Evolutionary conservation across 441 rosid species (phyloP).

Genomic region (Rhodomyrtus psidioides): DNA sequence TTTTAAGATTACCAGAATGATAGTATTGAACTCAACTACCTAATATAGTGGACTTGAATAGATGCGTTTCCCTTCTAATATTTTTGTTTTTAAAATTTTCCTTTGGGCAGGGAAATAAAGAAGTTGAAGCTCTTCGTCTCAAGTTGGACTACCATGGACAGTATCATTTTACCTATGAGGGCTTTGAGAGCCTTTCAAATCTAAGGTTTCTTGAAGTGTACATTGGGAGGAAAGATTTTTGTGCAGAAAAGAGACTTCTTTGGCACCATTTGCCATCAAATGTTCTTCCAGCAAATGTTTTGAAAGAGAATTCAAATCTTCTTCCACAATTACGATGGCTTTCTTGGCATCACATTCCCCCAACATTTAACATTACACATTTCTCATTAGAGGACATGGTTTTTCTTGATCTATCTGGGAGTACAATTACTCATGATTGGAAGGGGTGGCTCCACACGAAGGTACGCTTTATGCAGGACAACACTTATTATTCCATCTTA

Average conservation of each 20-base stretch:
- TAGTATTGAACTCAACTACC: too few relatives aligned
- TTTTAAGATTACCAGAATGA: rapidly evolving
- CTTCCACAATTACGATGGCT: not conserved
- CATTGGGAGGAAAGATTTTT: rapidly evolving
- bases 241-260: not conserved
- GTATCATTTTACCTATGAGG: rapidly evolving
- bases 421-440: not conserved
- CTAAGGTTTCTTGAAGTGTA: rapidly evolving
- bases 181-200: rapidly evolving
- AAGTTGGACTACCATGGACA: rapidly evolving
- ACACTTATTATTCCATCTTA: not conserved
- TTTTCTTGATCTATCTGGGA: not conserved
- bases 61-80: not conserved
- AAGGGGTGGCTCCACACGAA: not conserved
- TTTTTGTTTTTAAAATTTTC: not conserved
- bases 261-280: rapidly evolving
- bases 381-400: not conserved
- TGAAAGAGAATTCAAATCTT: not conserved
- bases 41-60: too few relatives aligned
- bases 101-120: not conserved
- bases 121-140: not conserved
- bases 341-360: not conserved
- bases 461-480: not conserved
- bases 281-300: not conserved
- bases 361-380: not conserved